phyloP scores from a whole-genome alignment of 306 rosid species.

The Macrotyloma uniflorum region DNA sequence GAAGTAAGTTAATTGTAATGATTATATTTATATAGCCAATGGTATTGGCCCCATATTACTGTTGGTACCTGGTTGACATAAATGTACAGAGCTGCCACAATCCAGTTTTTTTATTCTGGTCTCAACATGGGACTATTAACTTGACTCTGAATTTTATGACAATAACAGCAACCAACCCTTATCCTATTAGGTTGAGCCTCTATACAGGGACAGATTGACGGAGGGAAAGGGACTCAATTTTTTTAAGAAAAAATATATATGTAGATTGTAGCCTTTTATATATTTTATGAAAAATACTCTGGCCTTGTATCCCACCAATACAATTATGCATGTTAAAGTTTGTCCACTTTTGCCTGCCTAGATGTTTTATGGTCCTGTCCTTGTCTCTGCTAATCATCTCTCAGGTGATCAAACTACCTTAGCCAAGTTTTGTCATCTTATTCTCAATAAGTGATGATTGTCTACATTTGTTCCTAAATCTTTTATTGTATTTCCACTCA shows the following conservation, averaged over 20 bases:
- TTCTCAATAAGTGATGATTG: not conserved
- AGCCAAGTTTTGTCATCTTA: not conserved
- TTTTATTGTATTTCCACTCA: not conserved
- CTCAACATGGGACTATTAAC: not conserved
- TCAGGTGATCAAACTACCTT: not conserved
- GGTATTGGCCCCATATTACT: not conserved
- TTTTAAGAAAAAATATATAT: not conserved
- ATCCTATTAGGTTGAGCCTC: not conserved
- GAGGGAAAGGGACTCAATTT: not conserved
- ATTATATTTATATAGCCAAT: conserved; percentile 4
- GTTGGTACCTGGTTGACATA: not conserved
- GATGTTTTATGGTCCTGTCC: not conserved
- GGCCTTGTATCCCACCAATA: not conserved
- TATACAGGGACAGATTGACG: not conserved
- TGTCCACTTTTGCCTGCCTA: not conserved
- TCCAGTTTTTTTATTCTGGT: conserved; percentile 27
- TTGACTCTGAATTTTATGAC: not conserved
- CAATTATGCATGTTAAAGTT: not conserved
- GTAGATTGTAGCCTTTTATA: not conserved
- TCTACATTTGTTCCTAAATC: not conserved
- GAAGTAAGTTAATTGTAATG: conserved; percentile 58
- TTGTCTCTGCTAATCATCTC: not conserved
- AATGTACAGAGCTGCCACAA: not conserved
- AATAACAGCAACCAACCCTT: not conserved
- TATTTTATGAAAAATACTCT: not conserved